phyloP scores from a whole-genome alignment of 108 stramenopile genomes.

The Skeletonema grethae region DNA sequence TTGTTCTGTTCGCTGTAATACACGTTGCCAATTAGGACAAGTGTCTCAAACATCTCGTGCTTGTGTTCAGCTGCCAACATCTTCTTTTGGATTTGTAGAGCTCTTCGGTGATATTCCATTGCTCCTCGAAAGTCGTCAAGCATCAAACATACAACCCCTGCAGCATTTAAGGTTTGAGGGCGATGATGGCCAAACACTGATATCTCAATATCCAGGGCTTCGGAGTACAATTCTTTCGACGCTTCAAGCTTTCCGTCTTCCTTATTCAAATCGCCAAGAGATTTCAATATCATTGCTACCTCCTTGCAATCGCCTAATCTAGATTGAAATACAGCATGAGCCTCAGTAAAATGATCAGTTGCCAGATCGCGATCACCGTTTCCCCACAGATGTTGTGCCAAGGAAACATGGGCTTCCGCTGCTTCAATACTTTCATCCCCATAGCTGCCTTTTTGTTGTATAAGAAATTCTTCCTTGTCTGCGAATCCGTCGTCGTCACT shows the following conservation, averaged over 20 bases:
- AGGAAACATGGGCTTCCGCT: conserved; percentile 16
- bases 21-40: conserved; percentile 75
- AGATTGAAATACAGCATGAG: conserved; percentile 26
- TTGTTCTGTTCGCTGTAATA: conserved; percentile 80
- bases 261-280: conserved; percentile 36
- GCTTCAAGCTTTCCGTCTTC: conserved; percentile 52
- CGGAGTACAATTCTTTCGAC: conserved; percentile 56
- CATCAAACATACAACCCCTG: conserved; percentile 51
- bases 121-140: conserved; percentile 63
- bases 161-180: conserved; percentile 65
- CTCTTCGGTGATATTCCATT: conserved; percentile 73
- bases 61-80: conserved; percentile 60
- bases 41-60: conserved; percentile 64
- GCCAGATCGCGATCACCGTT: conserved; percentile 24
- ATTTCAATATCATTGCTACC: conserved; percentile 32
- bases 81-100: conserved; percentile 67
- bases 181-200: conserved; percentile 56
- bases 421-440: conserved; percentile 28
- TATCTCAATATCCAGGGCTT: conserved; percentile 54
- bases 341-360: conserved; percentile 34
- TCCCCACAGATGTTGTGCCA: conserved; percentile 34
- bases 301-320: conserved; percentile 22
- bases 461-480: conserved; percentile 15
- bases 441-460: conserved; percentile 1
- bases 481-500: not conserved